Conservation (phyloP, 1,139 yeast species). For the Saccharomyces uvarum region DNA sequence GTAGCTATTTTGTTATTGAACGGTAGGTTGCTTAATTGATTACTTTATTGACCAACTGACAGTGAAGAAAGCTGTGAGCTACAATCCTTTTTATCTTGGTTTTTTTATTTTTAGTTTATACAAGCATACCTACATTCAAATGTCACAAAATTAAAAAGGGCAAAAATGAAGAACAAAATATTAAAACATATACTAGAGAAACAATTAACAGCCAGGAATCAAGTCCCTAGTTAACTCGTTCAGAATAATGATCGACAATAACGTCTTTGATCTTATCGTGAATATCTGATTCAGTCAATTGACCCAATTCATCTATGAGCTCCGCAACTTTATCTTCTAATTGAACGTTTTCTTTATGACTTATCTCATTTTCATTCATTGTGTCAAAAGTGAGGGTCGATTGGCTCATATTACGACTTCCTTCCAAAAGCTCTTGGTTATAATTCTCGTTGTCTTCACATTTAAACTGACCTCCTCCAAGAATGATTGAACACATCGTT, state of each 20-base stretch:
- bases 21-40: neutral
- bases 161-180: neutral
- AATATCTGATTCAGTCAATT: neutral
- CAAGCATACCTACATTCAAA: neutral
- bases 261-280: neutral
- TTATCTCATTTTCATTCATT: neutral
- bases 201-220: too few relatives aligned
- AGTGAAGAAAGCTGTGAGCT: neutral
- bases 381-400: neutral
- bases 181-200: neutral
- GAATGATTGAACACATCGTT: slow-evolving; percentile 85
- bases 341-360: neutral
- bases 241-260: neutral
- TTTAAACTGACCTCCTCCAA: slow-evolving; percentile 50
- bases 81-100: neutral
- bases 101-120: too few relatives aligned
- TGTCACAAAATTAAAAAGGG: neutral
- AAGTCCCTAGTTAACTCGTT: neutral
- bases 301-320: neutral
- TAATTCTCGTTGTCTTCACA: slow-evolving; percentile 29
- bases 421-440: neutral
- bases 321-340: neutral
- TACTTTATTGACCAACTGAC: neutral
- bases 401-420: neutral
- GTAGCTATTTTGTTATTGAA: neutral